Base-by-base conservation (phyloP, 306 rosid species). In the Arachis stenosperma region DNA sequence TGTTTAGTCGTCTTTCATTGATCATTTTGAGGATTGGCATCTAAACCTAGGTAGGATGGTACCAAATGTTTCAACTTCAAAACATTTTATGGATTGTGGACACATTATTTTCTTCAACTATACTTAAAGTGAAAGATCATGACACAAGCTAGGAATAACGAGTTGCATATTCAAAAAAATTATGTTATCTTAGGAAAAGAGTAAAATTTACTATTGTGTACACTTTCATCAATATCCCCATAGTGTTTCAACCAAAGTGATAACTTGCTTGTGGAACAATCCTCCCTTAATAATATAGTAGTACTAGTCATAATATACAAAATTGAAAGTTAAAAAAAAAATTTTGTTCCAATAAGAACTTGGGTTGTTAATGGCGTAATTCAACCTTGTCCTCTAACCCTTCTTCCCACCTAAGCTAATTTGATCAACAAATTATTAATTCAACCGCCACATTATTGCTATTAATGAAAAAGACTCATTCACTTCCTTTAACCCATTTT, bases 31-130 rank as follows among this genome's bases (percentile, higher is more conserved):
- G 68, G 42, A 41, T 33, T 41, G 75, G 59, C 3, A 33, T 58
- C 13, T 33, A 33, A 13, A 60, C 75, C 43, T 64, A n/a, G 58
- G 1, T 41, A 9, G 27, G 13, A 39, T 48, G 7, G 55, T 47
- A 10, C 50, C 14, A 39, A 65, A 44, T 65, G 22, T 44, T 44
- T 47, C 36, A 7, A 5, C 6, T 40, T 50, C 37, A 66, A 9
- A 44, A 41, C 59, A 65, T 42, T 37, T 37, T 42, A 41, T 60
- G 40, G 54, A 33, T 8, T 10, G 44, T 42, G 75, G 52, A 70
- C 83, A 82, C 77, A 79, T 85, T 73, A 76, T 80, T 79, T 81
- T 57, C 88, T 84, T 82, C 54, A 61, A 53, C 51, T 46, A 12
- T 51, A 85, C 89, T 79, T 78, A 69, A 73, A 76, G 80, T 44